A percentile compares a stretch with the other conserved stretches of the same genome.
Evolutionary conservation across 1,284 basidiomycete genomes (phyloP).

Genomic region (Puccinia coronata): DNA sequence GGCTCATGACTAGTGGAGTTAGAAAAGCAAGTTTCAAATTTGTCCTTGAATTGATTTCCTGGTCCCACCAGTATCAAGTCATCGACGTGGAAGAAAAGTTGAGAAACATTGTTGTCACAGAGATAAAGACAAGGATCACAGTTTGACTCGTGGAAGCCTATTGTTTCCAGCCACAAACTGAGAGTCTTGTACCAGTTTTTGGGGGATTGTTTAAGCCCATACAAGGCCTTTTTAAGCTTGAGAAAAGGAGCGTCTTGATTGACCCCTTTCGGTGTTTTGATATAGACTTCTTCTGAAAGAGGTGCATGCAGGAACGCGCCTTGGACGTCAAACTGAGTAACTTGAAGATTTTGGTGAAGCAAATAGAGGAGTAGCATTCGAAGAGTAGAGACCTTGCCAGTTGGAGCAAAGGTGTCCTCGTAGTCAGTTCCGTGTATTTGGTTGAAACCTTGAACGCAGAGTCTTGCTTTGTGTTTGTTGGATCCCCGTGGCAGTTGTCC

Average conservation of each 20-base stretch:
- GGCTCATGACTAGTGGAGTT: neutral
- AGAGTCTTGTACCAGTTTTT: conserved; percentile 5
- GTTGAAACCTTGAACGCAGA: conserved; percentile 19
- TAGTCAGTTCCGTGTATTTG: conserved; percentile 2
- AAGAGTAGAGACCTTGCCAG: conserved; percentile 4
- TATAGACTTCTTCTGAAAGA: neutral
- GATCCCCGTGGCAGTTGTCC: conserved; percentile 4
- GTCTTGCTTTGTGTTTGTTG: conserved; percentile 1
- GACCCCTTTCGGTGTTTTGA: neutral
- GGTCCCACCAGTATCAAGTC: neutral
- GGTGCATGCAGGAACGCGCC: neutral
- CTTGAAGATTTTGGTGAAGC: neutral
- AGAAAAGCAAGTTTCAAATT: neutral
- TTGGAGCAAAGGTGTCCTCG: conserved; percentile 10
- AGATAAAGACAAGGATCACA: conserved; percentile 8
- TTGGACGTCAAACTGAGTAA: neutral
- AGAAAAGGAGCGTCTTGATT: neutral
- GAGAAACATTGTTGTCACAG: neutral
- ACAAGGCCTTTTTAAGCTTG: conserved; percentile 17
- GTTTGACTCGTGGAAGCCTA: neutral
- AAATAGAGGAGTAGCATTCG: neutral
- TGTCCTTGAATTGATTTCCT: neutral
- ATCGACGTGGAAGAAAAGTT: conserved; percentile 23
- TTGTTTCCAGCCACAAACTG: neutral
- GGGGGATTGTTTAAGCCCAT: conserved; percentile 6